A percentile compares a stretch with the other conserved stretches of the same genome.
phyloP scores from a whole-genome alignment of 2,329 filamentous ascomycete species.

The Diaporthe ilicicola region DNA sequence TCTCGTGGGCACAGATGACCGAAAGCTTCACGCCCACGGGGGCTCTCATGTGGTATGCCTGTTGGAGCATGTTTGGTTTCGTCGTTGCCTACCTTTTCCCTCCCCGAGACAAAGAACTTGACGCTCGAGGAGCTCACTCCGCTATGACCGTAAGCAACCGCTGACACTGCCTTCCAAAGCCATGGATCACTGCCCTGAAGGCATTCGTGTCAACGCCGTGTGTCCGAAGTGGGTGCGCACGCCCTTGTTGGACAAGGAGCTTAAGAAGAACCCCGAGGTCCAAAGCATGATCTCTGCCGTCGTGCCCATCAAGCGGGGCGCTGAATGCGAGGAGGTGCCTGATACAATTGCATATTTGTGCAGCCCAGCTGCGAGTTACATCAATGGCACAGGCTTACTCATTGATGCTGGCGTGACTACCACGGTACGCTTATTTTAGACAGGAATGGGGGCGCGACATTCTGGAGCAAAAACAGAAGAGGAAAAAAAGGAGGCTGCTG shows the following conservation, averaged over 20 bases:
- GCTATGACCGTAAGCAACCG: background rate
- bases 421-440: conserved; percentile 33
- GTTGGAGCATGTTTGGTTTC: conserved; percentile 62
- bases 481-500: too few relatives aligned
- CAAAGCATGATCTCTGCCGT: conserved; percentile 32
- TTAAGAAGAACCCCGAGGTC: conserved; percentile 34
- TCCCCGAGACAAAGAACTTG: conserved; percentile 68
- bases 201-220: conserved; percentile 36
- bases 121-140: conserved; percentile 64
- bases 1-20: conserved; percentile 58
- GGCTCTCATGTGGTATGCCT: conserved; percentile 63
- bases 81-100: conserved; percentile 62
- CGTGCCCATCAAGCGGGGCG: conserved; percentile 33
- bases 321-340: conserved; percentile 35
- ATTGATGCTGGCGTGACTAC: conserved; percentile 35
- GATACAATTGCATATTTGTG: conserved; percentile 34
- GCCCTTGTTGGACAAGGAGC: conserved; percentile 32
- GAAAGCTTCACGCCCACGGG: conserved; percentile 45
- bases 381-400: conserved; percentile 34
- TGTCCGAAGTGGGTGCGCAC: conserved; percentile 35
- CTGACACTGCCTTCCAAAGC: conserved; percentile 22
- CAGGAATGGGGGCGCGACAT: too few relatives aligned
- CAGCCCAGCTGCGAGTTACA: conserved; percentile 36
- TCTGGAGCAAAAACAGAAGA: too few relatives aligned
- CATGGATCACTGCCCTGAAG: conserved; percentile 32